A percentile compares a stretch with the other conserved stretches of the same genome.
phyloP scores from a whole-genome alignment of 2,329 filamentous ascomycete species.

The Scedosporium aurantiacum region DNA sequence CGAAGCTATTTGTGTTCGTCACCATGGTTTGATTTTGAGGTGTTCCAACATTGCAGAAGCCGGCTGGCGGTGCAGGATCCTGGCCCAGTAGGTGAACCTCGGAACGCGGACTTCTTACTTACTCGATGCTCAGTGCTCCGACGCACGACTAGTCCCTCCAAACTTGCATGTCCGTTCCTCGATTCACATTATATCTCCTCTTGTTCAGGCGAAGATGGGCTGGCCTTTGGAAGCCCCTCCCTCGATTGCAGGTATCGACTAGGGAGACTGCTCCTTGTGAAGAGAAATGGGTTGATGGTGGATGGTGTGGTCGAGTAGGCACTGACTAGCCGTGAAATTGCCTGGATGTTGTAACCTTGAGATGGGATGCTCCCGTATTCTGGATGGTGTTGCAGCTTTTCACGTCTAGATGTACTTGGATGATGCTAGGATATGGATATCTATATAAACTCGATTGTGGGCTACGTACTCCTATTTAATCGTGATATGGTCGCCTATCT shows the following conservation, averaged over 20 bases:
- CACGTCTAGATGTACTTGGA: neutral
- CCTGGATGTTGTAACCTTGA: slow-evolving; percentile 18
- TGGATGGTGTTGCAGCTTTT: neutral
- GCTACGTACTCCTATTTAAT: too few relatives aligned
- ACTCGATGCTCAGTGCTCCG: too few relatives aligned
- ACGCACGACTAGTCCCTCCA: slow-evolving; percentile 12
- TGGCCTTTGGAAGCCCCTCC: neutral
- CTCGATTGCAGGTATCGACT: slow-evolving; percentile 5
- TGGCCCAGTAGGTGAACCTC: neutral
- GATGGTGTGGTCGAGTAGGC: slow-evolving; percentile 13
- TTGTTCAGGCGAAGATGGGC: slow-evolving; percentile 12
- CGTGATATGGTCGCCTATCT: too few relatives aligned
- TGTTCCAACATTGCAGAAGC: too few relatives aligned
- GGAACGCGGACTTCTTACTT: neutral
- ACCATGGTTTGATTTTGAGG: too few relatives aligned
- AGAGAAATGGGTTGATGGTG: slow-evolving; percentile 13
- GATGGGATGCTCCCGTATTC: neutral
- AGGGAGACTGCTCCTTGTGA: slow-evolving; percentile 14
- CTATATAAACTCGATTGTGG: neutral
- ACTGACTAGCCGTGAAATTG: slow-evolving; percentile 23
- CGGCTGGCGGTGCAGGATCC: neutral
- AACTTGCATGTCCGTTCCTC: slow-evolving; percentile 22
- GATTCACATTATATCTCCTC: slow-evolving; percentile 17
- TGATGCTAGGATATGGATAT: neutral
- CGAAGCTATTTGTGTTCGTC: too few relatives aligned